Percentiles rank a stretch among this genome's conserved stretches.
phyloP scores from a whole-genome alignment of 495 filamentous ascomycete species.

The Cryomyces minteri region DNA sequence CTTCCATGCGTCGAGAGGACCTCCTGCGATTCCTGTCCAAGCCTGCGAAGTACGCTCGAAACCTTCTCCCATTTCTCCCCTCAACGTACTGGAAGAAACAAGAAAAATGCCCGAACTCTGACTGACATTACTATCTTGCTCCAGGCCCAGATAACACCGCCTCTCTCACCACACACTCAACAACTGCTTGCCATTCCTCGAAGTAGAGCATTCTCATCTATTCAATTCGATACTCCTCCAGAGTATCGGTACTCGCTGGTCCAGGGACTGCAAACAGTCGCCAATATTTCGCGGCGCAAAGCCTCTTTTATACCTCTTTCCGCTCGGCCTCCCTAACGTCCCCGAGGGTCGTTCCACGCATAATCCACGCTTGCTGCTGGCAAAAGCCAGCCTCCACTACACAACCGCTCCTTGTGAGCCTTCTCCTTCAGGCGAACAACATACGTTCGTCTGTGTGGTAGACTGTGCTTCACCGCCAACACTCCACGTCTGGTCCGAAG shows the following conservation, averaged over 20 bases:
- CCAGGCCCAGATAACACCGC: slow-evolving; percentile 79
- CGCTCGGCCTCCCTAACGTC: slow-evolving; percentile 76
- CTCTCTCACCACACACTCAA: slow-evolving; percentile 14
- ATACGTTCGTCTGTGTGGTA: slow-evolving; percentile 81
- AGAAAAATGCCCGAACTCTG: neutral
- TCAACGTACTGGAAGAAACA: neutral
- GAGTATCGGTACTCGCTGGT: slow-evolving; percentile 73
- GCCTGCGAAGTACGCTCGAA: slow-evolving; percentile 67
- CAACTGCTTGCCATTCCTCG: slow-evolving; percentile 10
- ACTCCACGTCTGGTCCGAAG: slow-evolving; percentile 1
- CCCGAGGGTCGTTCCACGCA: slow-evolving; percentile 25
- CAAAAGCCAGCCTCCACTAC: slow-evolving; percentile 21
- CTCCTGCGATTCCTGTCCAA: slow-evolving; percentile 89
- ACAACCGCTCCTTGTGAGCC: slow-evolving; percentile 46
- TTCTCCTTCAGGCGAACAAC: slow-evolving; percentile 81
- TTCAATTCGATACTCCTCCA: slow-evolving; percentile 73
- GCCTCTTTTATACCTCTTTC: slow-evolving; percentile 65
- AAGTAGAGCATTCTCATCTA: slow-evolving; percentile 68
- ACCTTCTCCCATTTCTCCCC: neutral
- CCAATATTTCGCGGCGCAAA: slow-evolving; percentile 76
- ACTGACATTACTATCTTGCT: neutral
- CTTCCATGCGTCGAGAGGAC: slow-evolving; percentile 83
- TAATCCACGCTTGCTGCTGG: slow-evolving; percentile 27
- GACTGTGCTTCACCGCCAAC: slow-evolving; percentile 43
- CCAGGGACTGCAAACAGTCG: slow-evolving; percentile 44